phyloP scores from a whole-genome alignment of 2,329 filamentous ascomycete species.

The Fusarium veterinarium region DNA sequence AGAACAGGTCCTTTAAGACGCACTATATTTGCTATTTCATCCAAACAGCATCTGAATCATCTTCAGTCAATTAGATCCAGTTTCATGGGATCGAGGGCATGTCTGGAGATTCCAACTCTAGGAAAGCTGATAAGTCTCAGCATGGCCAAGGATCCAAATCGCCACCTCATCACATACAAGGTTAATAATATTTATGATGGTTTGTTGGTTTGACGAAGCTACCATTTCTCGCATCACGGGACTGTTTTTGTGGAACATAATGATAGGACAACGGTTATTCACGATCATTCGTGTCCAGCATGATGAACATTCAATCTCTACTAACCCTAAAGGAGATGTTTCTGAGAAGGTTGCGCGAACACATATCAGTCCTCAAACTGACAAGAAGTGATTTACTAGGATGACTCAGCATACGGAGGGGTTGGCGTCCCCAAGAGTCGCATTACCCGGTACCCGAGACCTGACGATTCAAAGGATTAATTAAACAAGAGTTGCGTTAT shows the following conservation, averaged over 20 bases:
- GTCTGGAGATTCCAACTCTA: too few relatives aligned
- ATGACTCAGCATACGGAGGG: not conserved
- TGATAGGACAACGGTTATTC: accelerated
- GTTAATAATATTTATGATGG: accelerated
- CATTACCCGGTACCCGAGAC: not conserved
- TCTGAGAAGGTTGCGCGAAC: not conserved
- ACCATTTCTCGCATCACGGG: too few relatives aligned
- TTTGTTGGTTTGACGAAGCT: too few relatives aligned
- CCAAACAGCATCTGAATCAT: not conserved
- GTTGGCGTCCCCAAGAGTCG: not conserved
- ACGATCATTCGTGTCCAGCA: accelerated
- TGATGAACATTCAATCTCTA: accelerated
- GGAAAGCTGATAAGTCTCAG: accelerated
- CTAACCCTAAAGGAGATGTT: not conserved
- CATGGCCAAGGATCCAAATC: accelerated
- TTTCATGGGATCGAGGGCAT: not conserved
- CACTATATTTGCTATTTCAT: accelerated
- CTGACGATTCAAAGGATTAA: accelerated
- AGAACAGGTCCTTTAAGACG: accelerated
- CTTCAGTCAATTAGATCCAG: accelerated
- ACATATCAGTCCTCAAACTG: not conserved
- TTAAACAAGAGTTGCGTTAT: accelerated
- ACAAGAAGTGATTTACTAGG: too few relatives aligned
- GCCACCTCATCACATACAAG: not conserved
- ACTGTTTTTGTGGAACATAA: not conserved